These are phyloP conservation scores for Ramularia endophylla DNA, from an alignment of 2,329 filamentous ascomycete genomes.

Conservation along the genomic window DNA sequence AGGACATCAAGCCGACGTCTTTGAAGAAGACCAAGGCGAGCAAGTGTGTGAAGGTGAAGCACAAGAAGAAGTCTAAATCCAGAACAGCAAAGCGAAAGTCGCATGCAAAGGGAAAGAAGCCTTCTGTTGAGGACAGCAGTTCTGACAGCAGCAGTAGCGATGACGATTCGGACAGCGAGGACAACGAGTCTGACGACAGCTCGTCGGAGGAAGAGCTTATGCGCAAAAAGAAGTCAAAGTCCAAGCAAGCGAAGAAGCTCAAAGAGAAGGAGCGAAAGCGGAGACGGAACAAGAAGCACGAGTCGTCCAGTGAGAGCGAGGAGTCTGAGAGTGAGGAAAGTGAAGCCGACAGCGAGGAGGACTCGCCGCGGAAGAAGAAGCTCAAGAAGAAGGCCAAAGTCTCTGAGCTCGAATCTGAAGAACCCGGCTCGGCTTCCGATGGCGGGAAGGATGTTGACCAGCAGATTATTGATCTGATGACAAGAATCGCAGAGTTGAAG, in stretches of 20 bases:
- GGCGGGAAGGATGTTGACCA: constrained; percentile 14
- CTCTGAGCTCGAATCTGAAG: constrained; percentile 9
- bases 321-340: constrained; percentile 10
- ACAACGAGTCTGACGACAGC: constrained; percentile 17
- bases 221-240: constrained; percentile 20
- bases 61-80: constrained; percentile 19
- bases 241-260: constrained; percentile 19
- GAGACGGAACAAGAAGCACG: constrained; percentile 22
- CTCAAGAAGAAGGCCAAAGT: constrained; percentile 20
- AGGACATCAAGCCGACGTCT: background rate
- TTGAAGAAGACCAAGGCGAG: constrained; percentile 1
- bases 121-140: constrained; percentile 13
- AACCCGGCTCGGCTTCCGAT: constrained; percentile 13
- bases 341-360: constrained; percentile 17
- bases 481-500: constrained; percentile 15
- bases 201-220: constrained; percentile 19
- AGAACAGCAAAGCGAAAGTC: constrained; percentile 9
- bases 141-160: constrained; percentile 15
- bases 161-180: constrained; percentile 11
- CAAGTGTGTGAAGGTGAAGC: constrained; percentile 20
- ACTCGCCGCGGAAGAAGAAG: constrained; percentile 17
- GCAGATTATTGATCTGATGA: constrained; percentile 17
- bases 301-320: constrained; percentile 10
- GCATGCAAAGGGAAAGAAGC: constrained; percentile 7
- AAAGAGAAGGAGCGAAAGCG: constrained; percentile 19